These are phyloP conservation scores for Eimeria necatrix DNA, from an alignment of 169 alveolate genomes.

Conservation along the genomic window DNA sequence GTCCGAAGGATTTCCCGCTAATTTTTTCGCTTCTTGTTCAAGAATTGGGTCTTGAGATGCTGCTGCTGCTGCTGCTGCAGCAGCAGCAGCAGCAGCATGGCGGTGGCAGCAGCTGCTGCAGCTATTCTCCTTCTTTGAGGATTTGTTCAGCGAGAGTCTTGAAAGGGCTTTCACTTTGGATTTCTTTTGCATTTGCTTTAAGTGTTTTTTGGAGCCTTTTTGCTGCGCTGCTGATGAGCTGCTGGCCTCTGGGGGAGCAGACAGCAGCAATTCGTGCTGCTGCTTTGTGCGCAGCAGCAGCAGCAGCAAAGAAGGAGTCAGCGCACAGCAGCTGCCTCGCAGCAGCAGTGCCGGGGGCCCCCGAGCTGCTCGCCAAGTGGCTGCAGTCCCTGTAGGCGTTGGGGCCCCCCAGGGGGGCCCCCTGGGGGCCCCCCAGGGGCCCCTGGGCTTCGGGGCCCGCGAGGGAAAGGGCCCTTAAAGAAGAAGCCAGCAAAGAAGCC, in stretches of 20 bases:
- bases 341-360: neutral
- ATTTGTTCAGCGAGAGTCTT: neutral
- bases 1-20: neutral
- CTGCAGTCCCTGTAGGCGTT: neutral
- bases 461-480: neutral
- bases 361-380: neutral
- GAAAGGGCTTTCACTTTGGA: constrained; percentile 6
- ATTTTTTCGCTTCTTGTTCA: neutral
- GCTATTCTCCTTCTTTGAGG: neutral
- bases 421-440: too few relatives aligned
- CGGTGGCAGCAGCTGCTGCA: too few relatives aligned
- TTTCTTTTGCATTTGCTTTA: neutral
- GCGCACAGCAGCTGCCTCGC: neutral
- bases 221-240: neutral
- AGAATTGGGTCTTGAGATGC: neutral
- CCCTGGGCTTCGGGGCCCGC: too few relatives aligned
- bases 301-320: neutral
- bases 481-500: neutral
- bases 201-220: neutral
- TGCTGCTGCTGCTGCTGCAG: constrained; percentile 35
- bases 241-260: neutral
- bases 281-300: neutral
- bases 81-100: neutral
- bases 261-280: neutral
- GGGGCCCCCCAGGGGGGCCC: neutral